phyloP scores from a whole-genome alignment of 2,329 filamentous ascomycete genomes.

The Endothia cerciana region DNA sequence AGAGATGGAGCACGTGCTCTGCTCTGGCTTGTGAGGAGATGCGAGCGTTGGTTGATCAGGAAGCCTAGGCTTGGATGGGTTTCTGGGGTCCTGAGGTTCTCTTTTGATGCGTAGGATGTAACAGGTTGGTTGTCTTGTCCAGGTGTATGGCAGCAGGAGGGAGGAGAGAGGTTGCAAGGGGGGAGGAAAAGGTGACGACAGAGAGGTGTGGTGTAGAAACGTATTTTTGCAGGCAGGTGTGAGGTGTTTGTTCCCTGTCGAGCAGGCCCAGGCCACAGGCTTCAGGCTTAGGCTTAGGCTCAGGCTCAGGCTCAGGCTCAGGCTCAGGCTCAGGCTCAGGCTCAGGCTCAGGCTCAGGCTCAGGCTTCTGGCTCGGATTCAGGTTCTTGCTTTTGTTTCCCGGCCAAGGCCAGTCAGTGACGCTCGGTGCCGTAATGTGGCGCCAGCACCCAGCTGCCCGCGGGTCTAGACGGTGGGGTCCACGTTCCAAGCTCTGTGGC shows the following conservation, averaged over 20 bases:
- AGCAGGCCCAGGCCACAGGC: background rate
- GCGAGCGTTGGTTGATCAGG: background rate
- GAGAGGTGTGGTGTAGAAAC: background rate
- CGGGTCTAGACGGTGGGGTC: background rate
- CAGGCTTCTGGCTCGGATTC: background rate
- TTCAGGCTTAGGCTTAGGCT: background rate
- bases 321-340: background rate
- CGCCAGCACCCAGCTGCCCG: background rate
- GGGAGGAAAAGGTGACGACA: constrained; percentile 12
- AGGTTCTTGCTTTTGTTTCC: constrained; percentile 2
- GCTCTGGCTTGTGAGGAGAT: background rate
- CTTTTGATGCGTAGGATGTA: background rate
- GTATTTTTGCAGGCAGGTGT: constrained; percentile 11
- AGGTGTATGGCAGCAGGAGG: background rate
- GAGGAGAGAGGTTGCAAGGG: background rate
- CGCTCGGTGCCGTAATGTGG: constrained; percentile 3
- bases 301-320: background rate
- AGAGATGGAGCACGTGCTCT: constrained; percentile 3
- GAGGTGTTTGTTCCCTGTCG: constrained; percentile 10
- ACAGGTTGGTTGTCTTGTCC: background rate
- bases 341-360: background rate
- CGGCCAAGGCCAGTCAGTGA: background rate
- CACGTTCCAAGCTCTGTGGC: background rate
- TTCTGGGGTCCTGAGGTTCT: too few relatives aligned
- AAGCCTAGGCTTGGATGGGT: background rate